Percentiles rank a stretch among this genome's conserved stretches.
Conservation (phyloP, 306 rosid species). For the Dalbergia cultrata region DNA sequence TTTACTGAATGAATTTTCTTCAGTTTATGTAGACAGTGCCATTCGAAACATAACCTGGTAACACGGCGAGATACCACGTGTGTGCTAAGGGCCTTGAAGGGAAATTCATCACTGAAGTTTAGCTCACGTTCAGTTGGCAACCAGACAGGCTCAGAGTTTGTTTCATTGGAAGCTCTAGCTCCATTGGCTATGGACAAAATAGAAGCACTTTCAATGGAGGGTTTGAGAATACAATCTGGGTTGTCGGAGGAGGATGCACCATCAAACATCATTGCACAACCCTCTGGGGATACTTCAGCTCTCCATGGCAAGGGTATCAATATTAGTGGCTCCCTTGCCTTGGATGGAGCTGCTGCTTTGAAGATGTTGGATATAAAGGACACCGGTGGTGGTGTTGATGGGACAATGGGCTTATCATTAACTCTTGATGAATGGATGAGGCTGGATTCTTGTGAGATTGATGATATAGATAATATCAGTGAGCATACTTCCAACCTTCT, state of each 20-base stretch:
- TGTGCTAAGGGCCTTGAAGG: slow-evolving; percentile 46
- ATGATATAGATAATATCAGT: slow-evolving; percentile 78
- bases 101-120: slow-evolving; percentile 52
- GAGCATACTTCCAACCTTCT: slow-evolving; percentile 85
- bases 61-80: slow-evolving; percentile 49
- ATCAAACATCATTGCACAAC: slow-evolving; percentile 71
- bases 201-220: slow-evolving; percentile 92
- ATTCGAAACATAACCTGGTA: slow-evolving; percentile 58
- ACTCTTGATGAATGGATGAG: slow-evolving; percentile 96
- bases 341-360: slow-evolving; percentile 89
- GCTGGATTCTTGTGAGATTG: slow-evolving; percentile 90
- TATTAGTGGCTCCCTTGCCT: slow-evolving; percentile 62
- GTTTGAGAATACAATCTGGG: slow-evolving; percentile 93
- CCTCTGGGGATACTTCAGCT: slow-evolving; percentile 67
- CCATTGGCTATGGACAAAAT: slow-evolving; percentile 90
- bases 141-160: slow-evolving; percentile 63
- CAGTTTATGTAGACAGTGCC: slow-evolving; percentile 61
- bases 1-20: slow-evolving; percentile 35
- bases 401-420: slow-evolving; percentile 80
- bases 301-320: slow-evolving; percentile 68
- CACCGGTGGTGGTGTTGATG: slow-evolving; percentile 63
- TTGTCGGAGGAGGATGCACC: slow-evolving; percentile 83
- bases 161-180: slow-evolving; percentile 91
- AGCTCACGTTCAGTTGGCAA: slow-evolving; percentile 52
- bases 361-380: slow-evolving; percentile 74